Conservation (phyloP, 331 rosid species). For the Malus hybrid region DNA sequence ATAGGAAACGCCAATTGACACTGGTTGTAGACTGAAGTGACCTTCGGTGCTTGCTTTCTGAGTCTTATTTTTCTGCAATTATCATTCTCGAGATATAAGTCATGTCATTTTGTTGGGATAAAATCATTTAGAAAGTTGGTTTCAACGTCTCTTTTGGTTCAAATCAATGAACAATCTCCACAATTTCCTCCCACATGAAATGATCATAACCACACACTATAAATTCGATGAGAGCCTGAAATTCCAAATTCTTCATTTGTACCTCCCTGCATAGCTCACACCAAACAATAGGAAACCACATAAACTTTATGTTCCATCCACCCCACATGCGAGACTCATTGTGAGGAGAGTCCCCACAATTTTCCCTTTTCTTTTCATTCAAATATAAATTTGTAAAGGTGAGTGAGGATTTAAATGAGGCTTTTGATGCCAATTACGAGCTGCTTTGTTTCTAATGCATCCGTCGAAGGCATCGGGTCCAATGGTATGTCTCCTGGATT, state of each 20-base stretch:
- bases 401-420: no score
- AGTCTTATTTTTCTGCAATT: no score
- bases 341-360: no score
- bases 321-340: background rate
- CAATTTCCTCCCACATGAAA: background rate
- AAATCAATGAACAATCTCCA: background rate
- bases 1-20: background rate
- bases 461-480: no score
- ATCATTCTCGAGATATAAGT: no score
- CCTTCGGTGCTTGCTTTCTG: no score
- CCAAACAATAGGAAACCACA: conserved; percentile 28
- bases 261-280: background rate
- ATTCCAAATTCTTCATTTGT: background rate
- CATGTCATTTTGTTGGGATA: background rate
- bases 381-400: no score
- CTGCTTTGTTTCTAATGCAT: no score
- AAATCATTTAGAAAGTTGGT: background rate
- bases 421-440: no score
- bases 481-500: no score
- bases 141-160: background rate
- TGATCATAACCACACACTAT: conserved; percentile 1
- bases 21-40: no score
- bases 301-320: background rate
- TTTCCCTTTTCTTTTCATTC: no score
- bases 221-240: background rate